phyloP scores from a whole-genome alignment of 2,329 filamentous ascomycete genomes.

The Colletotrichum theobromicola region DNA sequence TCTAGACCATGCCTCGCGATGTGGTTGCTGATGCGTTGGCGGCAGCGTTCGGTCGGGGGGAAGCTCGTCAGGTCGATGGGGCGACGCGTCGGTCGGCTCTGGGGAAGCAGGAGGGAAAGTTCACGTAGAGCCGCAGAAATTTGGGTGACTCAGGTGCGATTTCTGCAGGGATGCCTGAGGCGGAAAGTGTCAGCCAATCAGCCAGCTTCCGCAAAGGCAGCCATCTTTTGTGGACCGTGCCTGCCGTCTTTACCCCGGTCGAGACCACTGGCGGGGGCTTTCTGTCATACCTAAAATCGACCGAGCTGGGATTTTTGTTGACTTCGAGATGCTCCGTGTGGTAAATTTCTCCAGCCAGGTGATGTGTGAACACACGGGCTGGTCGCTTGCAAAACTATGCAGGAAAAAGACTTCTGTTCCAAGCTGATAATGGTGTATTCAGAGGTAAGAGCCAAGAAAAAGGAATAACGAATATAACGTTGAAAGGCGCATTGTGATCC shows the following conservation, averaged over 20 bases:
- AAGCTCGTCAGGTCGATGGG: conserved; percentile 18
- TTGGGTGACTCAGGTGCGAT: conserved; percentile 22
- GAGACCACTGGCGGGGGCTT: background rate
- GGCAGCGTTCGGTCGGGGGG: background rate
- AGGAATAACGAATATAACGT: background rate
- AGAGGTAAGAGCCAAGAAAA: background rate
- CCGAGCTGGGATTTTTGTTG: background rate
- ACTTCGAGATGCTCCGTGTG: background rate
- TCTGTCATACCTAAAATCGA: conserved; percentile 14
- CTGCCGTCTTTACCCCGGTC: conserved; percentile 14
- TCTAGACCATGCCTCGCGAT: conserved; percentile 19
- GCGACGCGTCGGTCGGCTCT: conserved; percentile 19
- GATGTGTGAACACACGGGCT: background rate
- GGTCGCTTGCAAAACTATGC: background rate
- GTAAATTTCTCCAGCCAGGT: background rate
- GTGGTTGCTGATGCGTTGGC: conserved; percentile 7
- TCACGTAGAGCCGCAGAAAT: conserved; percentile 21
- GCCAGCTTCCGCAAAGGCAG: background rate
- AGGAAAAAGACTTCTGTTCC: background rate
- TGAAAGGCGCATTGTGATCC: background rate
- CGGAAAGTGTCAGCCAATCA: conserved; percentile 6
- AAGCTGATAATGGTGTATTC: background rate
- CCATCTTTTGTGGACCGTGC: conserved; percentile 5
- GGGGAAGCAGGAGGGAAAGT: conserved; percentile 24
- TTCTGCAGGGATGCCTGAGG: conserved; percentile 25